Evolutionary conservation across 768 basidiomycete species (phyloP).

Genomic region (Pholiota microspora): DNA sequence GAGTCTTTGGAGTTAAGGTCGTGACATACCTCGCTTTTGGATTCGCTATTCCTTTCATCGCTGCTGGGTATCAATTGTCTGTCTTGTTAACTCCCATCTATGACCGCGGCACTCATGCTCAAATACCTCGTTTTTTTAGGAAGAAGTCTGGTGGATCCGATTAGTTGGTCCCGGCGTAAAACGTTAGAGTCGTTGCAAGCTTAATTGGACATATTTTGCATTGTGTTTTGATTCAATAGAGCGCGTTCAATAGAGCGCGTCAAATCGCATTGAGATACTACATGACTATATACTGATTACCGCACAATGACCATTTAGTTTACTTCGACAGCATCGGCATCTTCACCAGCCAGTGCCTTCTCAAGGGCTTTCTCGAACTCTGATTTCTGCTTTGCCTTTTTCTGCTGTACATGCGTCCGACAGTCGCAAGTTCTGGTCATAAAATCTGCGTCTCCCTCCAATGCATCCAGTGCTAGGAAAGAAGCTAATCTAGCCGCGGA

Average conservation of each 20-base stretch:
- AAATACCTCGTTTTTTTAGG: conserved; percentile 29
- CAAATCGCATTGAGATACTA: background rate
- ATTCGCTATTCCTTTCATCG: conserved; percentile 67
- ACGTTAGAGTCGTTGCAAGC: background rate
- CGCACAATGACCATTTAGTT: no score
- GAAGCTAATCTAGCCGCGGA: conserved; percentile 63
- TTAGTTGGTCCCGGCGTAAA: conserved; percentile 5
- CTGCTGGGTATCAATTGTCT: conserved; percentile 62
- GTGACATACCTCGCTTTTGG: conserved; percentile 47
- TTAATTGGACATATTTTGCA: background rate
- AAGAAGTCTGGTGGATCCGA: conserved; percentile 37
- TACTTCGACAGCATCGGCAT: conserved; percentile 1
- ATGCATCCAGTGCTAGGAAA: conserved; percentile 61
- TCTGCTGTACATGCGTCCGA: conserved; percentile 31
- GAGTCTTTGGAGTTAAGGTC: conserved; percentile 49
- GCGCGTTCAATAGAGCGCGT: background rate
- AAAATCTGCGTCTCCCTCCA: conserved; percentile 64
- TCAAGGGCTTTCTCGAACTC: conserved; percentile 11
- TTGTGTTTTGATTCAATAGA: background rate
- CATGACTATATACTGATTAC: no score
- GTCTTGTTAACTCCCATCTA: conserved; percentile 25
- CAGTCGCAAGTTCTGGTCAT: conserved; percentile 70
- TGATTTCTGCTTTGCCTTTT: conserved; percentile 5
- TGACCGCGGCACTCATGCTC: background rate
- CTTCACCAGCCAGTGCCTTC: conserved; percentile 1